These are phyloP conservation scores for Leptosphaerulina australis DNA, from an alignment of 2,329 filamentous ascomycete species.

Conservation along the genomic window DNA sequence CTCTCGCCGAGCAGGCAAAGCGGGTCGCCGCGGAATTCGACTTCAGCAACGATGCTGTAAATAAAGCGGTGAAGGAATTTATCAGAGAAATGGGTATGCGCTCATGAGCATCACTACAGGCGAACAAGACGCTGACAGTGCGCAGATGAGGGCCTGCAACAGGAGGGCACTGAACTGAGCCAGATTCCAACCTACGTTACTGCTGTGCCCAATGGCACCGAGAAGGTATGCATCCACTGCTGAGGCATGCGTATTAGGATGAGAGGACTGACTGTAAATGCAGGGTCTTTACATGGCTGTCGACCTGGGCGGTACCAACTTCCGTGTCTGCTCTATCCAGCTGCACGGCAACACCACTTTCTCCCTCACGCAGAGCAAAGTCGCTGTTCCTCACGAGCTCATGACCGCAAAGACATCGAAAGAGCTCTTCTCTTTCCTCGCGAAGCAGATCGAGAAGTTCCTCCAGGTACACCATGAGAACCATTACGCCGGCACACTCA, in stretches of 20 bases:
- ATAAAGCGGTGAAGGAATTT: conserved; percentile 82
- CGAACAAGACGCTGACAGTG: conserved; percentile 22
- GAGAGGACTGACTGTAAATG: conserved; percentile 8
- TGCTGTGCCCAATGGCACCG: conserved; percentile 91
- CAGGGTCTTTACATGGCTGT: conserved; percentile 95
- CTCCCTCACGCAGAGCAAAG: conserved; percentile 89
- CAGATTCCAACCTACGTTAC: conserved; percentile 99
- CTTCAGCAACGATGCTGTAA: conserved; percentile 77
- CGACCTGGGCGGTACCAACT: conserved; percentile 97
- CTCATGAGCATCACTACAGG: conserved; percentile 9
- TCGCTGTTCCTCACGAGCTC: conserved; percentile 84
- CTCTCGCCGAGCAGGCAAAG: conserved; percentile 72
- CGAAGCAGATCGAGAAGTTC: conserved; percentile 89
- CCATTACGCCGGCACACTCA: conserved; percentile 75
- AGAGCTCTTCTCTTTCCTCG: conserved; percentile 90
- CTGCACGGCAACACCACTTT: conserved; percentile 95
- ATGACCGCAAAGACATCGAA: conserved; percentile 87
- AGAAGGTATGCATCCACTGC: conserved; percentile 83
- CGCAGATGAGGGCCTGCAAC: conserved; percentile 78
- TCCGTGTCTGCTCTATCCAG: conserved; percentile 93
- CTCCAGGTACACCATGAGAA: conserved; percentile 85
- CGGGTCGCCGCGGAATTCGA: conserved; percentile 85
- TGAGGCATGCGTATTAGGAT: background rate
- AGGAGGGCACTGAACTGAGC: conserved; percentile 80
- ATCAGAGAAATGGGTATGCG: conserved; percentile 76